Base-by-base conservation (phyloP, 768 basidiomycete genomes). In the Dictyophora rubrovolvata region DNA sequence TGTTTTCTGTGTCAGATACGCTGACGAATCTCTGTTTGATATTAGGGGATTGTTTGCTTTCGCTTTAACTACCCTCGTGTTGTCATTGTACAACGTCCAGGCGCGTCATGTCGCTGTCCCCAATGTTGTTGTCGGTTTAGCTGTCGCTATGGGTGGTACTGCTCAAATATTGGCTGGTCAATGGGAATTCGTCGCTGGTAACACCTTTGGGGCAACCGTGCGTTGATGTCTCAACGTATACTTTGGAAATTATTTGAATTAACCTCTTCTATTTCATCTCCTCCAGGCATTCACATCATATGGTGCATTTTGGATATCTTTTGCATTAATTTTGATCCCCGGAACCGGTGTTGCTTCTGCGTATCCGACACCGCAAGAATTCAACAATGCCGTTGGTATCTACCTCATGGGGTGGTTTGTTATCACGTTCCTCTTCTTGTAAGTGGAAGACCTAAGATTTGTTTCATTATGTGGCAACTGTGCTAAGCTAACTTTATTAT, bases 251-350 rank as follows among this genome's bases (percentile, higher is more conserved):
- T 12, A 36, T 12, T n/a, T 20, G 50, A 8, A 34, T 20, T 51
- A 51, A 51, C 50, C 17, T 51, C 37, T n/a, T 18, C 17, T 47
- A 46, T 48, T 16, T 17, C 37, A n/a, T 48, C 42, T 16, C 20
- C 58, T 46, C 18, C n/a, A 62, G 86, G 89, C 89, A 0, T 93
- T 92, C 77, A 76, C 82, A 0, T 86, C 85, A 1, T 93, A 87
- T 61, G 91, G 91, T 21, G 87, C 84, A 1, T 93, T 93, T 77
- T 93, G 90, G 90, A 74, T 93, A 73, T 89, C 89, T 5, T 93
- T 82, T 53, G 88, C 82, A 4, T 74, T 80, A 0, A 83, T 93
- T 64, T 70, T 86, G 66, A 78, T 89, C 51, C 91, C 91, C 1
- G 76, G 78, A 23, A 79, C 78, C 4, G 89, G 89, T 14, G 77